Percentiles rank a stretch among this genome's conserved stretches.
These are phyloP conservation scores for Orobanche coerulescens DNA, from an alignment of 257 asterid genomes.

Conservation along the genomic window DNA sequence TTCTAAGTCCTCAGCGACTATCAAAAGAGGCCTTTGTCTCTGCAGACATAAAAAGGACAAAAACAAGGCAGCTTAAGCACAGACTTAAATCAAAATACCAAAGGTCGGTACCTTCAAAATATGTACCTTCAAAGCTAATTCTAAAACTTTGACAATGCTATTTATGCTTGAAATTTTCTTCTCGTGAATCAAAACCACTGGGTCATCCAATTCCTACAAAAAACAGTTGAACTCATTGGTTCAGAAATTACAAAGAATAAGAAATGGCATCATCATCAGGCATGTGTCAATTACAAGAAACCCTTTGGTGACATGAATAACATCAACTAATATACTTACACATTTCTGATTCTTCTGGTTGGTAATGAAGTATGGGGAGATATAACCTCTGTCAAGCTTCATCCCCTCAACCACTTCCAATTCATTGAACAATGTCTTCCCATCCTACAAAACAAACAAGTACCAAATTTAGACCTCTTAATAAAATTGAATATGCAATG, in stretches of 20 bases:
- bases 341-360: slow-evolving; percentile 92
- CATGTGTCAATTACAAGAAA: not conserved
- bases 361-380: slow-evolving; percentile 92
- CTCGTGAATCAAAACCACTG: slow-evolving; percentile 78
- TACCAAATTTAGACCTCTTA: not conserved
- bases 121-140: slow-evolving; percentile 78
- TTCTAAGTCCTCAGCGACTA: slow-evolving; percentile 87
- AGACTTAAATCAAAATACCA: not conserved
- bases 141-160: slow-evolving; percentile 71
- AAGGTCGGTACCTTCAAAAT: not conserved
- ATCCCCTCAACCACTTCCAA: slow-evolving; percentile 97
- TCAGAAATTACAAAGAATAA: not conserved
- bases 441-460: slow-evolving; percentile 47
- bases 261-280: not conserved
- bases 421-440: slow-evolving; percentile 80
- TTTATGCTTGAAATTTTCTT: slow-evolving; percentile 75
- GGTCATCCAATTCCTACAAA: slow-evolving; percentile 80
- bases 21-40: slow-evolving; percentile 81
- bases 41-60: slow-evolving; percentile 17
- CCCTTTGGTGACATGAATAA: not conserved
- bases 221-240: not conserved
- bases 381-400: slow-evolving; percentile 91
- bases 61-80: not conserved
- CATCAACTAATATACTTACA: slow-evolving; percentile 38
- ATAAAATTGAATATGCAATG: not conserved